These are phyloP conservation scores for Coffea humblotiana DNA, from an alignment of 305 asterid species.

Conservation along the genomic window DNA sequence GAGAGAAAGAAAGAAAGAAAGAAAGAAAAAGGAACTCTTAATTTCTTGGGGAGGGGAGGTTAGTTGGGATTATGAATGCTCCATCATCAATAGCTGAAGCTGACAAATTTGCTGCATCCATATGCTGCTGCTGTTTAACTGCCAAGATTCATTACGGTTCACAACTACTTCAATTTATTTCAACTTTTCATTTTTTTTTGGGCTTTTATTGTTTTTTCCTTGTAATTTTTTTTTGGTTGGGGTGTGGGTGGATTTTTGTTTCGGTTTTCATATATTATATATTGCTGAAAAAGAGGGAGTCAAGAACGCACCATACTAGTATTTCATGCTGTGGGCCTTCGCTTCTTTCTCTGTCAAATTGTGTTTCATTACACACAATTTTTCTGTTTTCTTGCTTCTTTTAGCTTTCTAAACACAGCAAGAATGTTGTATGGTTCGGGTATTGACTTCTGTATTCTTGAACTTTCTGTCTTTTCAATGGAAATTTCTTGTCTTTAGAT, in stretches of 20 bases:
- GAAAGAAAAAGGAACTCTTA: neutral
- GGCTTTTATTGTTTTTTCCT: neutral
- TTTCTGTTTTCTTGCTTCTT: neutral
- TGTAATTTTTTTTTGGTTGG: neutral
- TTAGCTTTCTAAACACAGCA: conserved; percentile 30
- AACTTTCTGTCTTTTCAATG: conserved; percentile 20
- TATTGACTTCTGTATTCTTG: conserved; percentile 71
- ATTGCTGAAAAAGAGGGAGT: conserved; percentile 46
- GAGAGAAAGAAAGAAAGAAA: conserved; percentile 11
- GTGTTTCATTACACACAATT: too few species aligned
- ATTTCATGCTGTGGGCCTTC: conserved; percentile 30
- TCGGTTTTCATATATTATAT: neutral
- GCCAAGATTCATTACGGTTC: conserved; percentile 35
- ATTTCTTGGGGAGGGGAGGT: conserved; percentile 17
- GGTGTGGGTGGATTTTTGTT: neutral
- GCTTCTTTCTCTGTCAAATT: neutral
- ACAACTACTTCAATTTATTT: conserved; percentile 33
- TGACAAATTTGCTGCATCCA: conserved; percentile 38
- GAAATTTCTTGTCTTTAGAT: conserved; percentile 9
- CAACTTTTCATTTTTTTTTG: neutral
- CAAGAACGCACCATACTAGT: conserved; percentile 93
- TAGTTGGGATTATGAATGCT: conserved; percentile 63
- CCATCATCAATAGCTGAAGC: conserved; percentile 48
- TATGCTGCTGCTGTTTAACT: conserved; percentile 32
- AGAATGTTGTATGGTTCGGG: conserved; percentile 85